Evolutionary conservation across 176 grass and related monocot genomes (phyloP).

Genomic region (Triticum turgidum): DNA sequence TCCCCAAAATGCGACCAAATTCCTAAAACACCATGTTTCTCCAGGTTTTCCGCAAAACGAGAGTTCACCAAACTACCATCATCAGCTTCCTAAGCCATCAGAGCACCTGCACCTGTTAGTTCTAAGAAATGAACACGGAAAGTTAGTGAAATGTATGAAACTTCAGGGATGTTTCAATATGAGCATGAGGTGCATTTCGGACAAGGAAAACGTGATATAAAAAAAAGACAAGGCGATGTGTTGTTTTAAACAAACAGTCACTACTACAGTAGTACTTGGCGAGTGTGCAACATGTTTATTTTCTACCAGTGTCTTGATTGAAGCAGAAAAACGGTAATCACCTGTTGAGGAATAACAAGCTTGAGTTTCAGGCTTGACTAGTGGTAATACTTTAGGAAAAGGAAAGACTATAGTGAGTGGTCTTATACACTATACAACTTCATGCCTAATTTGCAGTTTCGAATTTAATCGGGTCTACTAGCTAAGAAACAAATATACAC

Average conservation of each 20-base stretch:
- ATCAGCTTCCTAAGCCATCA: background rate
- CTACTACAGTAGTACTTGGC: background rate
- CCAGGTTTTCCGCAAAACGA: background rate
- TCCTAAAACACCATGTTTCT: background rate
- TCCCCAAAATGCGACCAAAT: background rate
- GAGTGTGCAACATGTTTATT: background rate
- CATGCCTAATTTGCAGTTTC: background rate
- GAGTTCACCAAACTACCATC: background rate
- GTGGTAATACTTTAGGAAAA: background rate
- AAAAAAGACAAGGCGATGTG: background rate
- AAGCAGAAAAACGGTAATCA: background rate
- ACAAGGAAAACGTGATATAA: background rate
- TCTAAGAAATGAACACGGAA: background rate
- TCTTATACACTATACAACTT: background rate
- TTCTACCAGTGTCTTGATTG: background rate
- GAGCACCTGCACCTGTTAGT: background rate
- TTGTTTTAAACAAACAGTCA: background rate
- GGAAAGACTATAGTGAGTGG: background rate
- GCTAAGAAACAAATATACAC: background rate
- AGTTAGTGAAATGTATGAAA: background rate
- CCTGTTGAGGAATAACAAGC: background rate
- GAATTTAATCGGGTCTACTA: background rate
- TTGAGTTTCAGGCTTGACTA: background rate
- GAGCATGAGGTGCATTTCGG: background rate
- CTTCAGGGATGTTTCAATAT: background rate